Evolutionary conservation across 2,329 filamentous ascomycete genomes (phyloP).

Genomic region (Cryphonectria carpinicola): DNA sequence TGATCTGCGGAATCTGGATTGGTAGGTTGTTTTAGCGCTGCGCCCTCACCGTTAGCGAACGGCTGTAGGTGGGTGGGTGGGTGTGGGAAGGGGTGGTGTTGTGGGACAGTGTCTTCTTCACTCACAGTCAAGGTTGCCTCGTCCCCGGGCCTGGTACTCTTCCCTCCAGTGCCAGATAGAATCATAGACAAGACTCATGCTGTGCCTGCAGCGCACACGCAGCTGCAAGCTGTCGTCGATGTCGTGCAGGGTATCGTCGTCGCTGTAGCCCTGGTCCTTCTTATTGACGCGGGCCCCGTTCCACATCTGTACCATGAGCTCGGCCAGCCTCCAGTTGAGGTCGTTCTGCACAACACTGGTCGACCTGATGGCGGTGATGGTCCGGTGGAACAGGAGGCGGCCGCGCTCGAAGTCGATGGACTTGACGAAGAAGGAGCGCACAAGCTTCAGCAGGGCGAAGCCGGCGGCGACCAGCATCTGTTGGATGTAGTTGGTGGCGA

Average conservation of each 20-base stretch:
- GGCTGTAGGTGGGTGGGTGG: slow-evolving; percentile 8
- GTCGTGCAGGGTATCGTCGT: slow-evolving; percentile 53
- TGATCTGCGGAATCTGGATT: slow-evolving; percentile 79
- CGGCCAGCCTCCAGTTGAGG: slow-evolving; percentile 76
- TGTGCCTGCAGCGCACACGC: slow-evolving; percentile 81
- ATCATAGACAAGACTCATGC: slow-evolving; percentile 84
- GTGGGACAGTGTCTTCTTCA: slow-evolving; percentile 28
- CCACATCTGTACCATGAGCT: slow-evolving; percentile 89
- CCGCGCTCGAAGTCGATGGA: slow-evolving; percentile 72
- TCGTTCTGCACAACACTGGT: slow-evolving; percentile 80
- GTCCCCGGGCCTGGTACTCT: slow-evolving; percentile 73
- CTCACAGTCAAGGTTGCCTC: slow-evolving; percentile 73
- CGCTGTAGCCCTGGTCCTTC: slow-evolving; percentile 48
- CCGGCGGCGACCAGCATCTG: slow-evolving; percentile 85
- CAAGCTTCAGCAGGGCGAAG: slow-evolving; percentile 77
- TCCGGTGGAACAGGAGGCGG: slow-evolving; percentile 70
- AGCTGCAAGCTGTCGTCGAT: slow-evolving; percentile 76
- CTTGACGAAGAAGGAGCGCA: slow-evolving; percentile 75
- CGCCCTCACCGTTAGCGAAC: slow-evolving; percentile 32
- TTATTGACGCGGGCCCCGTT: slow-evolving; percentile 65
- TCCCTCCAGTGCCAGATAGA: slow-evolving; percentile 86
- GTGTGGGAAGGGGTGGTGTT: slow-evolving; percentile 5
- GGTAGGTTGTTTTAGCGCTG: slow-evolving; percentile 82
- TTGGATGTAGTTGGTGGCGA: slow-evolving; percentile 76
- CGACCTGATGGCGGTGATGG: slow-evolving; percentile 70